These are phyloP conservation scores for Pseudogymnoascus verrucosus DNA, from an alignment of 2,329 filamentous ascomycete species.

Conservation along the genomic window DNA sequence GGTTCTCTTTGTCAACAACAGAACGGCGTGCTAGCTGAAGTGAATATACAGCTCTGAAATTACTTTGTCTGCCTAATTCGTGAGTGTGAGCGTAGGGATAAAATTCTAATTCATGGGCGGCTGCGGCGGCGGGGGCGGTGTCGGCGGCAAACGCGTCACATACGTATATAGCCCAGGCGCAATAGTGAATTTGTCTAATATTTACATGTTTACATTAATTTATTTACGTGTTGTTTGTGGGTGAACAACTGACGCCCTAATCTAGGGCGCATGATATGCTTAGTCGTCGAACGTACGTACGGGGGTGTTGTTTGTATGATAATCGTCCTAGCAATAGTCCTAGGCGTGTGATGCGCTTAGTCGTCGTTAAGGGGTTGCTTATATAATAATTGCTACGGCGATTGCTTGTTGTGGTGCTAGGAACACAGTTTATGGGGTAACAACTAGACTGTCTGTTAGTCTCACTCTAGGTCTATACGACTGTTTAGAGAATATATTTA, in stretches of 20 bases:
- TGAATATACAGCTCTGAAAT: slow-evolving; percentile 6
- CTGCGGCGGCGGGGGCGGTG: not conserved
- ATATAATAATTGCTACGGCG: not conserved
- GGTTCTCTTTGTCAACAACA: not conserved
- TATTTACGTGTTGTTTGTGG: not conserved
- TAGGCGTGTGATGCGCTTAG: not conserved
- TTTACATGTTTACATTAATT: not conserved
- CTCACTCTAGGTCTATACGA: not conserved
- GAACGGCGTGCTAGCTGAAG: not conserved
- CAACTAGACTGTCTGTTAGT: not conserved
- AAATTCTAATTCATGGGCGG: no score
- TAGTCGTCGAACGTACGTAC: not conserved
- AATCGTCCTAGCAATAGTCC: not conserved
- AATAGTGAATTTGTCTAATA: no score
- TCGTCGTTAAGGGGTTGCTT: not conserved
- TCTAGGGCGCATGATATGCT: not conserved
- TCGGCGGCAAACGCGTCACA: not conserved
- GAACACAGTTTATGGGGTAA: not conserved
- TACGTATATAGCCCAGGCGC: no score
- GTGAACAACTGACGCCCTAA: not conserved
- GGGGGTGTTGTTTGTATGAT: not conserved
- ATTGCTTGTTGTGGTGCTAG: not conserved
- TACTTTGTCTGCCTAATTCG: not conserved
- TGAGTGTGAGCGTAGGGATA: not conserved
- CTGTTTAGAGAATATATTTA: not conserved